Evolutionary conservation across 371 early-diverging fungal species (phyloP).

Genomic region (Circinella minor): DNA sequence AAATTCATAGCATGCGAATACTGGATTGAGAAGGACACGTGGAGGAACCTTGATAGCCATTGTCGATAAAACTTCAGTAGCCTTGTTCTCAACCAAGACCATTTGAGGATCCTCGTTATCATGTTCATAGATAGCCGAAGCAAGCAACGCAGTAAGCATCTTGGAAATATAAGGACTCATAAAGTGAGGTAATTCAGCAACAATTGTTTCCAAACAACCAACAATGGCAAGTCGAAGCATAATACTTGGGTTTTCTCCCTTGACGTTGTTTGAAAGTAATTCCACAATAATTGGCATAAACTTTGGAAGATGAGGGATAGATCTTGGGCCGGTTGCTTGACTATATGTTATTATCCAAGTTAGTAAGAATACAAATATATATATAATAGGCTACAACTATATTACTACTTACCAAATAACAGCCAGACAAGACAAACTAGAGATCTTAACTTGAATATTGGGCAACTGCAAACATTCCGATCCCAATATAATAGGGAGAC

Average conservation of each 20-base stretch:
- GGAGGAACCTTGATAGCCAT: slow-evolving; percentile 69
- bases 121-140: slow-evolving; percentile 55
- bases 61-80: slow-evolving; percentile 52
- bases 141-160: slow-evolving; percentile 59
- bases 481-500: slow-evolving; percentile 66
- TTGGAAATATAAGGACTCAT: slow-evolving; percentile 78
- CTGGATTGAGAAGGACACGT: slow-evolving; percentile 71
- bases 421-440: slow-evolving; percentile 76
- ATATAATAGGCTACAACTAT: not conserved
- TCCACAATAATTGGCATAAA: slow-evolving; percentile 75
- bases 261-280: slow-evolving; percentile 35
- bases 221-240: slow-evolving; percentile 68
- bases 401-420: slow-evolving; percentile 52
- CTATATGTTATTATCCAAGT: slow-evolving; percentile 24
- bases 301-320: slow-evolving; percentile 85
- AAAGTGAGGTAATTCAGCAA: slow-evolving; percentile 81
- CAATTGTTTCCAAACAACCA: slow-evolving; percentile 72
- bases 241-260: slow-evolving; percentile 36
- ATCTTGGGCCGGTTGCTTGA: slow-evolving; percentile 79
- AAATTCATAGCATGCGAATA: slow-evolving; percentile 65
- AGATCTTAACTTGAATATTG: slow-evolving; percentile 69
- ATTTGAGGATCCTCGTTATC: slow-evolving; percentile 50
- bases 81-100: slow-evolving; percentile 53
- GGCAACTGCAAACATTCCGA: slow-evolving; percentile 52
- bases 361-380: not conserved